Percentiles rank a stretch among this genome's conserved stretches.
Conservation (phyloP, 1,284 basidiomycete genomes). For the Ceratobasidium sp. region DNA sequence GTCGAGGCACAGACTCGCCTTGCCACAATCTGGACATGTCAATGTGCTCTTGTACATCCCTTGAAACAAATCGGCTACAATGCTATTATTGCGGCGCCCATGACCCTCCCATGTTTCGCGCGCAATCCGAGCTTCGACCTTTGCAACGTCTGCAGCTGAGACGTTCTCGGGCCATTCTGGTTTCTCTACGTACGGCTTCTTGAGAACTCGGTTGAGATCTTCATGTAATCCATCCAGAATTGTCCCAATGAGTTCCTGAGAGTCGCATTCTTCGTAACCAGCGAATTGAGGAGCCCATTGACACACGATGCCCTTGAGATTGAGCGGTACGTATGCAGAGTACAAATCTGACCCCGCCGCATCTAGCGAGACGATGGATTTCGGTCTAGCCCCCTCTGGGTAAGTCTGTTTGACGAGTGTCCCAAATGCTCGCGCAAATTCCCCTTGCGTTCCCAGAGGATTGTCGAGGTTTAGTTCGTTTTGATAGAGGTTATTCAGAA, state of each 20-base stretch:
- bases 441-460: constrained; percentile 95
- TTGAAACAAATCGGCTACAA: constrained; percentile 99
- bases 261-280: constrained; percentile 67
- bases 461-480: constrained; percentile 93
- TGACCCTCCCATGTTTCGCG: constrained; percentile 96
- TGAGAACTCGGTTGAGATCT: constrained; percentile 63
- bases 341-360: not conserved
- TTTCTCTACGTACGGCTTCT: constrained; percentile 88
- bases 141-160: constrained; percentile 51
- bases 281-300: constrained; percentile 64
- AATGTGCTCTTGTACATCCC: constrained; percentile 96
- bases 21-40: constrained; percentile 93
- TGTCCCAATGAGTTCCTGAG: constrained; percentile 65
- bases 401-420: constrained; percentile 84
- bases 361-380: constrained; percentile 33
- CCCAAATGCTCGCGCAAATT: constrained; percentile 92
- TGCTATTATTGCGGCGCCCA: constrained; percentile 94
- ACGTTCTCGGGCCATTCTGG: constrained; percentile 94
- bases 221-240: constrained; percentile 66
- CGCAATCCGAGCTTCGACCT: constrained; percentile 83
- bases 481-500: constrained; percentile 57
- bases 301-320: constrained; percentile 83
- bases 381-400: constrained; percentile 44
- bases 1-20: constrained; percentile 63
- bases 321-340: constrained; percentile 81